Evolutionary conservation across 1,139 yeast species (phyloP).

Genomic region (Lodderomyces metapsilosis): DNA sequence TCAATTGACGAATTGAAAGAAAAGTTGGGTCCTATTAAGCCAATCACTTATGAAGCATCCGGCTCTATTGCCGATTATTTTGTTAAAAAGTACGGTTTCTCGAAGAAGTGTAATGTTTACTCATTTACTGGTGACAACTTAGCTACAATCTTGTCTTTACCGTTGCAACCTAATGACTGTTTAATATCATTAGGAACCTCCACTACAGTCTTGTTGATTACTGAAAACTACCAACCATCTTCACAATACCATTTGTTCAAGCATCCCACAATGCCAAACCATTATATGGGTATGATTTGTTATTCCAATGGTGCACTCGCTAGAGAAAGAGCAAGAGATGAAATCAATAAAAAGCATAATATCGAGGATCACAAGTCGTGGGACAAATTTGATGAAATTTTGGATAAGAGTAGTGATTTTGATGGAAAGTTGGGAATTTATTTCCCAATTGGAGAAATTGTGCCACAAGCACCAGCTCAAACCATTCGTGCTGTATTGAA

Average conservation of each 20-base stretch:
- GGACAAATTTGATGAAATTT: slow-evolving; percentile 62
- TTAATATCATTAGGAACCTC: slow-evolving; percentile 85
- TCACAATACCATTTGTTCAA: slow-evolving; percentile 81
- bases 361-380: slow-evolving; percentile 43
- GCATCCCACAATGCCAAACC: slow-evolving; percentile 76
- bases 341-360: slow-evolving; percentile 48
- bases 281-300: slow-evolving; percentile 94
- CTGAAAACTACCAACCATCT: slow-evolving; percentile 75
- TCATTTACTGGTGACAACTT: slow-evolving; percentile 89
- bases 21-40: slow-evolving; percentile 53
- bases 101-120: slow-evolving; percentile 51
- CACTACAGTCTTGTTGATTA: slow-evolving; percentile 79
- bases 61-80: slow-evolving; percentile 61
- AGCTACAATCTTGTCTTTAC: slow-evolving; percentile 83
- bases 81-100: slow-evolving; percentile 61
- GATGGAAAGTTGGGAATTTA: slow-evolving; percentile 67
- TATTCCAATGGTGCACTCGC: slow-evolving; percentile 91
- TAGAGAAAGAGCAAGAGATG: slow-evolving; percentile 71
- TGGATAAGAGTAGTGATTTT: slow-evolving; percentile 27
- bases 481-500: slow-evolving; percentile 46
- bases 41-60: slow-evolving; percentile 38
- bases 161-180: slow-evolving; percentile 72
- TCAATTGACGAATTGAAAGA: slow-evolving; percentile 40
- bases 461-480: slow-evolving; percentile 73
- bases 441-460: slow-evolving; percentile 86